These are phyloP conservation scores for Tardiomyces depauwii DNA, from an alignment of 1,139 yeast genomes.

Conservation along the genomic window DNA sequence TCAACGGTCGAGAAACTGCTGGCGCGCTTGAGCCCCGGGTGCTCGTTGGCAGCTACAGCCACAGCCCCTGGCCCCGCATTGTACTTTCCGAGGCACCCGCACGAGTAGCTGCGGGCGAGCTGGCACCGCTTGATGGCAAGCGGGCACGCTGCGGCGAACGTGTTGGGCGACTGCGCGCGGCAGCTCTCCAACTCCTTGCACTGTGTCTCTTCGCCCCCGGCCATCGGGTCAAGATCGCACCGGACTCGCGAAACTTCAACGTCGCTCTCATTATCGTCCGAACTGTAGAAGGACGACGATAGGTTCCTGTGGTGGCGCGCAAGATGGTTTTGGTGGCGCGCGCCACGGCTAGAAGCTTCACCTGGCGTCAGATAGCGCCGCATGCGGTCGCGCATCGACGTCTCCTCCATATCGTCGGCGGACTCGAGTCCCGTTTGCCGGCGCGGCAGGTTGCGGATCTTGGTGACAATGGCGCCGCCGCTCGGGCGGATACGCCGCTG, in stretches of 20 bases:
- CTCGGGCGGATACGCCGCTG: background rate
- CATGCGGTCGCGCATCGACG: background rate
- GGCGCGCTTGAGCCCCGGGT: background rate
- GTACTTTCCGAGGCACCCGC: background rate
- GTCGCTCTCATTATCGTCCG: background rate
- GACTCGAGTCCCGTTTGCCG: background rate
- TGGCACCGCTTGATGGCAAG: background rate
- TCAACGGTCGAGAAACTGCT: background rate
- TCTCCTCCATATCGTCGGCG: background rate
- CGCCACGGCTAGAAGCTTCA: background rate
- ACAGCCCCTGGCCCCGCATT: background rate
- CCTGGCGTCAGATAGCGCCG: background rate
- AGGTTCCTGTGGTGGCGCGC: too few species aligned
- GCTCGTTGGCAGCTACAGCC: background rate
- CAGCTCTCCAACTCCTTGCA: too few species aligned
- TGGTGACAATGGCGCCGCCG: background rate
- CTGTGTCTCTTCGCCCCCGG: too few species aligned
- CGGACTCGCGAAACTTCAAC: background rate
- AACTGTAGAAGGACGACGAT: background rate
- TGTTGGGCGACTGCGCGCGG: too few species aligned
- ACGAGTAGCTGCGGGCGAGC: background rate
- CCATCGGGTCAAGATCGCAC: too few species aligned
- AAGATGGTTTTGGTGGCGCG: too few species aligned
- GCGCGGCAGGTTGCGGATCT: background rate
- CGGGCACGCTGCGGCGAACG: too few species aligned